phyloP scores from a whole-genome alignment of 139 green algal species.

The Micractinium conductrix region DNA sequence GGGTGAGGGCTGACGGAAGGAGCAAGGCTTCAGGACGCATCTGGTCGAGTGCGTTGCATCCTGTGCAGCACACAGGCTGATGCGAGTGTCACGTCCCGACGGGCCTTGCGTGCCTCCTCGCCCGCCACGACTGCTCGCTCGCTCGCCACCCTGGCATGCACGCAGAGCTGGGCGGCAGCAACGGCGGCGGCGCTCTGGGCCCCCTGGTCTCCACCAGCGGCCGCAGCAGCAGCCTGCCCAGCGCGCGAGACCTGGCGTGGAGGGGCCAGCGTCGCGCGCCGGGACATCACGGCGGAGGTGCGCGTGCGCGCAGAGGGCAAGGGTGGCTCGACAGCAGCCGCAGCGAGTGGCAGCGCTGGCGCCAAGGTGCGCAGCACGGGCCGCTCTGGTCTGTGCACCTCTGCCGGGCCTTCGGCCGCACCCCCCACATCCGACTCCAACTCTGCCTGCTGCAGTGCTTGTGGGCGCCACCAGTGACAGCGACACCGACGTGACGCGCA shows the following conservation, averaged over 20 bases:
- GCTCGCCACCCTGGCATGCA: too few species aligned
- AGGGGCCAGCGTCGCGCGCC: not conserved
- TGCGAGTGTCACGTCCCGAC: too few species aligned
- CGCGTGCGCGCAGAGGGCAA: not conserved
- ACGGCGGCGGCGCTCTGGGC: too few species aligned
- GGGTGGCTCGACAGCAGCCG: not conserved
- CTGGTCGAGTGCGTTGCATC: too few species aligned
- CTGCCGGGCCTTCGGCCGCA: not conserved
- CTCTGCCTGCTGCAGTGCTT: not conserved
- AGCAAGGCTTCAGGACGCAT: too few species aligned
- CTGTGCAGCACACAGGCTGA: too few species aligned
- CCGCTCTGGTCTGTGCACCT: not conserved
- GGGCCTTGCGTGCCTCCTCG: too few species aligned
- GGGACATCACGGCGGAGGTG: not conserved
- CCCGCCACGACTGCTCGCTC: too few species aligned
- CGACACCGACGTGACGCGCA: slow-evolving; percentile 16
- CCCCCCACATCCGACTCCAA: not conserved
- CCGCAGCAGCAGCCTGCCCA: not conserved
- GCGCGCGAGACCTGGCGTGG: not conserved
- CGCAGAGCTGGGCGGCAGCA: not conserved
- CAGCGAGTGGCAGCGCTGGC: not conserved
- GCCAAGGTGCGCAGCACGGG: not conserved
- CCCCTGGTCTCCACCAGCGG: not conserved
- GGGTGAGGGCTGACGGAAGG: too few species aligned
- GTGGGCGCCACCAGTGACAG: slow-evolving; percentile 4